phyloP scores from a whole-genome alignment of 106 monocot species.

The Acanthochlamys bracteata region DNA sequence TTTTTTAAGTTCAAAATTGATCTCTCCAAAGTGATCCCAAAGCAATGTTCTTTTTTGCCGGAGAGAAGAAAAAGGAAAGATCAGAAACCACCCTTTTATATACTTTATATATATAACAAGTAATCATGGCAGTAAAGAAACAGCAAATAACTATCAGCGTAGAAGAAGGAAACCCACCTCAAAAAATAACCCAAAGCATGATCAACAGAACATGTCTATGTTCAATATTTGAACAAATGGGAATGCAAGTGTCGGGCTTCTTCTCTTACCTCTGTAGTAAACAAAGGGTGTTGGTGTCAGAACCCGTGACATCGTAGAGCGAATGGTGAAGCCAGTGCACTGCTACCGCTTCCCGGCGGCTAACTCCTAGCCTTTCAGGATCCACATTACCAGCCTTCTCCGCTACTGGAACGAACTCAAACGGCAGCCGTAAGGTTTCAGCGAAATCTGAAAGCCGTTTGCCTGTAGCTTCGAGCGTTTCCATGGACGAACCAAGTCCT shows the following conservation, averaged over 20 bases:
- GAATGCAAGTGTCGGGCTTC: neutral
- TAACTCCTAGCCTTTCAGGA: conserved; percentile 54
- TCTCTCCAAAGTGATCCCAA: neutral
- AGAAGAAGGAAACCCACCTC: neutral
- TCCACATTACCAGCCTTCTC: conserved; percentile 87
- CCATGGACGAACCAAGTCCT: conserved; percentile 76
- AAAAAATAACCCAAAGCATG: no score
- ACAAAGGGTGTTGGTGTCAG: conserved; percentile 86
- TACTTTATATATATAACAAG: neutral
- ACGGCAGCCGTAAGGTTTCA: conserved; percentile 71
- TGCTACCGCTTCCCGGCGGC: conserved; percentile 77
- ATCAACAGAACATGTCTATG: no score
- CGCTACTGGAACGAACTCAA: conserved; percentile 76
- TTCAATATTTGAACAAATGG: neutral
- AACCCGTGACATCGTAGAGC: conserved; percentile 92
- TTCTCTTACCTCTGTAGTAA: conserved; percentile 62
- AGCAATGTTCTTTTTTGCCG: conserved; percentile 1
- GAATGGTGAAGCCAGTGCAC: conserved; percentile 97
- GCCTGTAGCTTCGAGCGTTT: conserved; percentile 78
- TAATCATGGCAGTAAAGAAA: neutral
- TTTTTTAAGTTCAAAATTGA: neutral
- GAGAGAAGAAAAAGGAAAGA: neutral
- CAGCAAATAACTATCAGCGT: neutral
- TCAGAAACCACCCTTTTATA: neutral
- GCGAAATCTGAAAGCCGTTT: conserved; percentile 88